phyloP scores from a whole-genome alignment of 495 filamentous ascomycete genomes.

The Talaromyces proteolyticus region DNA sequence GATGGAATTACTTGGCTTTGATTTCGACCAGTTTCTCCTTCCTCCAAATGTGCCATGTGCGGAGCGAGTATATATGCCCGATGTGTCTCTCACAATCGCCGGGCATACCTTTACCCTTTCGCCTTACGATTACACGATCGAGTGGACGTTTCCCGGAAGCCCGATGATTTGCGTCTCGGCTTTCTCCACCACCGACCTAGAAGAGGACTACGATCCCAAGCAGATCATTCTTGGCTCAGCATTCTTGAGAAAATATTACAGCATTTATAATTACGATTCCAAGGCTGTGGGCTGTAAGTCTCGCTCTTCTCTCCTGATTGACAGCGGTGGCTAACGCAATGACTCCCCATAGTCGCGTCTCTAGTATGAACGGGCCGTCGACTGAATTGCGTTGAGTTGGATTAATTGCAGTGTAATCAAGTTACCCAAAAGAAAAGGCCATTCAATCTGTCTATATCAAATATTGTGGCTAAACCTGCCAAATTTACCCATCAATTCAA shows the following conservation, averaged over 20 bases:
- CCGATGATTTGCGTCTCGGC: conserved; percentile 1
- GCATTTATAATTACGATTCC: not conserved
- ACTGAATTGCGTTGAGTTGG: too few relatives aligned
- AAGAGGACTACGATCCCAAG: not conserved
- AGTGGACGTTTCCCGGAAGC: not conserved
- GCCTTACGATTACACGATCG: conserved; percentile 2
- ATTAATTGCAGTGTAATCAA: too few relatives aligned
- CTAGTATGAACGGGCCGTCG: too few relatives aligned
- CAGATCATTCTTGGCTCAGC: not conserved
- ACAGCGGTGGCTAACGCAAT: not conserved
- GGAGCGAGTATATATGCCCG: conserved; percentile 4
- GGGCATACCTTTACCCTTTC: conserved; percentile 4
- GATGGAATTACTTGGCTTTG: conserved; percentile 1
- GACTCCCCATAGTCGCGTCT: not conserved
- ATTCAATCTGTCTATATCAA: not conserved
- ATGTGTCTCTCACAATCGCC: conserved; percentile 2
- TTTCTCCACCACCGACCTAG: not conserved
- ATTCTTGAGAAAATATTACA: not conserved
- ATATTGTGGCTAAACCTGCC: not conserved
- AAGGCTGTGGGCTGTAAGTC: not conserved
- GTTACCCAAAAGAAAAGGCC: too few relatives aligned
- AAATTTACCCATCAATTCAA: not conserved
- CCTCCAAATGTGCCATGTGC: conserved; percentile 2
- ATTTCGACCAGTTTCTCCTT: not conserved
- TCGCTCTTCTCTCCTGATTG: not conserved